Evolutionary conservation across 371 early-diverging fungal genomes (phyloP), one percentile per base, ranked within the genome.

Genomic region (Mortierella sp.): DNA sequence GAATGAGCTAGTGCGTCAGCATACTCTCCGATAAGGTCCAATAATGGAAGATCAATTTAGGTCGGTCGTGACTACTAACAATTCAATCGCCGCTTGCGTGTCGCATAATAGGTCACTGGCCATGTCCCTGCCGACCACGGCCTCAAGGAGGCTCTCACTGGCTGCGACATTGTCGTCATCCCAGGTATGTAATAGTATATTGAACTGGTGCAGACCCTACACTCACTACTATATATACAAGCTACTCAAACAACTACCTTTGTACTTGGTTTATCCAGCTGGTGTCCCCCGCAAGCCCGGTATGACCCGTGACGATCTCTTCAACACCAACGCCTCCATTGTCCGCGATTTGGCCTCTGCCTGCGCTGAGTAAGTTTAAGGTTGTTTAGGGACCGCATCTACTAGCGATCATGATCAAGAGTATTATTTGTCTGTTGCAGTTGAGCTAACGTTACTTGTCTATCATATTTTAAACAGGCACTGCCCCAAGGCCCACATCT

Each of bases 231-330:
- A 24, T 54, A n/a, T n/a, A n/a, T 6, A 8, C 35, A 60, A 35
- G 18, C 35, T 24, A 52, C 18, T n/a, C 35, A 28, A 22, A 18
- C 22, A 16, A 39, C n/a, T 54, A n/a, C 22, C 45, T 54, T 58
- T 39, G 22, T 32, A 3, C 5, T 54, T 5, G 18, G 14, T 51
- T 43, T 16, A 49, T 40, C 47, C 4, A 68, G 99, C 99, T 77
- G 99, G 99, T 87, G 97, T 98, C 62, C 99, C 99, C 75, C 93
- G 99, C 79, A 99, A 99, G 94, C 99, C 99, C 74, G 98, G 98
- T 73, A 99, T 99, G 99, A 98, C 98, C 83, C 95, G 99, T 86
- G 98, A 98, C 87, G 98, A 98, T 84, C 89, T 98, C 75, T 98
- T 98, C 94, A 97, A 97, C 91, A 97, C 95, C 91, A 97, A 96